Evolutionary conservation across 345 rosid genomes (phyloP).

Genomic region (Conringia planisiliqua): DNA sequence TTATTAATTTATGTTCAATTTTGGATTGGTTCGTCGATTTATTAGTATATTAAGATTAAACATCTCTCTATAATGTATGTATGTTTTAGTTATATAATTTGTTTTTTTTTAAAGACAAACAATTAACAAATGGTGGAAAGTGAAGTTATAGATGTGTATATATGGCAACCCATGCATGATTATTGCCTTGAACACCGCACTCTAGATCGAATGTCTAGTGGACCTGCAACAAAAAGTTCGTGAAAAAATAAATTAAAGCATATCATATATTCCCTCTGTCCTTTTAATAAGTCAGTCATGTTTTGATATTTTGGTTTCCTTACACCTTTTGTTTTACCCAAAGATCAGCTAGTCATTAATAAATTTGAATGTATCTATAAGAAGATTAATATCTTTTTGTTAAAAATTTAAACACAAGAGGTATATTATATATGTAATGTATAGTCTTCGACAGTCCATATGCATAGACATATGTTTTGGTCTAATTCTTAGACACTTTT

Average conservation of each 20-base stretch:
- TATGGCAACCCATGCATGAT: conserved; percentile 34
- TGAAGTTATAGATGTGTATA: conserved; percentile 7
- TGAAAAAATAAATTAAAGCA: not conserved
- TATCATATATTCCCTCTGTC: conserved; percentile 16
- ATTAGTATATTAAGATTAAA: not conserved
- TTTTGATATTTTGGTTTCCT: not conserved
- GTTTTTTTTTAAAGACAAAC: not conserved
- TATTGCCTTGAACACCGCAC: conserved; percentile 31
- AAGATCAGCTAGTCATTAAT: not conserved
- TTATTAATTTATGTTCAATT: not conserved
- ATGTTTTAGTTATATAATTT: not conserved
- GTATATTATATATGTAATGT: not conserved
- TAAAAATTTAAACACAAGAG: not conserved
- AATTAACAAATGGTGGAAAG: conserved; percentile 4
- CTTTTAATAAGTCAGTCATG: not conserved
- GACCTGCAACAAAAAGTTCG: conserved; percentile 18
- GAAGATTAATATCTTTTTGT: not conserved
- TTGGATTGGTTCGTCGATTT: not conserved
- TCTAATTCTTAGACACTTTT: conserved; percentile 1
- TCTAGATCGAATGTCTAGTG: conserved; percentile 24
- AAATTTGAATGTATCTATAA: not conserved
- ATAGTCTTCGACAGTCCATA: conserved; percentile 23
- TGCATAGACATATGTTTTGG: conserved; percentile 22
- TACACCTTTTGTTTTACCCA: not conserved
- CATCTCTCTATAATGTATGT: not conserved